A percentile compares a stretch with the other conserved stretches of the same genome.
phyloP scores from a whole-genome alignment of 495 filamentous ascomycete genomes.

The Penicillium robsamsonii region DNA sequence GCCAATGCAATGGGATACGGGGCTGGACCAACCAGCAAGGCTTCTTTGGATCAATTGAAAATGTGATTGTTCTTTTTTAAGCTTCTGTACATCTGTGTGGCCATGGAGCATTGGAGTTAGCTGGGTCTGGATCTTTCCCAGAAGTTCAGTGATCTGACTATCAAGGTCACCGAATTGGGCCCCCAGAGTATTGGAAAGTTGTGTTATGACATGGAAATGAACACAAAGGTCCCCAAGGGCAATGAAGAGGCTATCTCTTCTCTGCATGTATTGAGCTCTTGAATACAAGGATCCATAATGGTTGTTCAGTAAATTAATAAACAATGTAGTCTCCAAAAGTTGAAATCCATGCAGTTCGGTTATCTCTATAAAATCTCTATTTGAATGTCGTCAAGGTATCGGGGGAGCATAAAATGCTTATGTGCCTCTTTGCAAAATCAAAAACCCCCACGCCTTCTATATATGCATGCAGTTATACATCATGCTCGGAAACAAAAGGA shows the following conservation, averaged over 20 bases:
- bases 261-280: background rate
- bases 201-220: background rate
- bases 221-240: background rate
- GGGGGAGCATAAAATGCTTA: background rate
- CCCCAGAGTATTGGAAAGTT: background rate
- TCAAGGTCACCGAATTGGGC: background rate
- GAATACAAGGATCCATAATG: background rate
- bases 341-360: background rate
- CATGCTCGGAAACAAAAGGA: slow-evolving; percentile 4
- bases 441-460: slow-evolving; percentile 8
- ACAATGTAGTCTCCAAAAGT: background rate
- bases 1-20: slow-evolving; percentile 13
- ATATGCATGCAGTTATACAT: slow-evolving; percentile 9
- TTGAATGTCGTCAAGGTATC: background rate
- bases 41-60: slow-evolving; percentile 20
- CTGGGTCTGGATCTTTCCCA: background rate
- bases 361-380: background rate
- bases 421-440: slow-evolving; percentile 2
- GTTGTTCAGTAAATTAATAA: background rate
- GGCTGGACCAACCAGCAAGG: slow-evolving; percentile 13
- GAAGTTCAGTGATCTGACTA: background rate
- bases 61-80: slow-evolving; percentile 12
- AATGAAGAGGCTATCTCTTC: background rate
- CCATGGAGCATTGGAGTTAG: background rate
- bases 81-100: background rate